These are phyloP conservation scores for Moniliella sp. DNA, from an alignment of 1,284 basidiomycete genomes.

Conservation along the genomic window DNA sequence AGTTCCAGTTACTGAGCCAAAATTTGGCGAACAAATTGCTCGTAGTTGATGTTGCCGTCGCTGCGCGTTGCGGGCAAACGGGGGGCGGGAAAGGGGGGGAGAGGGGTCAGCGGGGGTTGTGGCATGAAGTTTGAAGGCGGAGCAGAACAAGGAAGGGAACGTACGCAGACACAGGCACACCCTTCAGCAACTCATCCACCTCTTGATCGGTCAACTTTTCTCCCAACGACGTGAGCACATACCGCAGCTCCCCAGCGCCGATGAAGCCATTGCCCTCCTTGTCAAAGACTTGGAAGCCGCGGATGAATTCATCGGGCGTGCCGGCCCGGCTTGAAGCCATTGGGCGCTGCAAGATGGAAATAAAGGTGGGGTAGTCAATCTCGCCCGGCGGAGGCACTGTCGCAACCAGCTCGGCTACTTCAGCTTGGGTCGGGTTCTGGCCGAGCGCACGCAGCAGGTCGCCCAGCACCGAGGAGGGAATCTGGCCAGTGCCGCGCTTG, in stretches of 20 bases:
- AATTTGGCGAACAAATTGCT: constrained; percentile 78
- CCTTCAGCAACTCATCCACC: constrained; percentile 90
- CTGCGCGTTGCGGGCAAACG: no score
- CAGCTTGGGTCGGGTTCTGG: constrained; percentile 92
- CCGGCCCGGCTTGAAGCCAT: constrained; percentile 74
- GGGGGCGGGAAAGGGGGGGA: background rate
- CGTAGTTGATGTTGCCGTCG: constrained; percentile 91
- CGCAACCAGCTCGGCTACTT: constrained; percentile 71
- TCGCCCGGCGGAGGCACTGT: no score
- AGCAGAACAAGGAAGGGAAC: constrained; percentile 33
- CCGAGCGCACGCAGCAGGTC: constrained; percentile 82
- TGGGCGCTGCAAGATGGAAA: constrained; percentile 71
- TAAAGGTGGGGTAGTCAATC: constrained; percentile 56
- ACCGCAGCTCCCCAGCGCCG: constrained; percentile 69
- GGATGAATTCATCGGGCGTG: constrained; percentile 62
- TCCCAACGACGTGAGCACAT: constrained; percentile 80
- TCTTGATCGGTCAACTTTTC: constrained; percentile 96
- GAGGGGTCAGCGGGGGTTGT: background rate
- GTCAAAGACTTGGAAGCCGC: constrained; percentile 96
- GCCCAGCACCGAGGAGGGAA: constrained; percentile 70
- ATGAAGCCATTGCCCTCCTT: constrained; percentile 94
- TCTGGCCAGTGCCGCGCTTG: constrained; percentile 75
- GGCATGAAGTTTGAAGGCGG: background rate
- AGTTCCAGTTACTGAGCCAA: constrained; percentile 41
- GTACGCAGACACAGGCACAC: constrained; percentile 63